phyloP scores from a whole-genome alignment of 345 rosid species.

The Rhizophora apiculata region DNA sequence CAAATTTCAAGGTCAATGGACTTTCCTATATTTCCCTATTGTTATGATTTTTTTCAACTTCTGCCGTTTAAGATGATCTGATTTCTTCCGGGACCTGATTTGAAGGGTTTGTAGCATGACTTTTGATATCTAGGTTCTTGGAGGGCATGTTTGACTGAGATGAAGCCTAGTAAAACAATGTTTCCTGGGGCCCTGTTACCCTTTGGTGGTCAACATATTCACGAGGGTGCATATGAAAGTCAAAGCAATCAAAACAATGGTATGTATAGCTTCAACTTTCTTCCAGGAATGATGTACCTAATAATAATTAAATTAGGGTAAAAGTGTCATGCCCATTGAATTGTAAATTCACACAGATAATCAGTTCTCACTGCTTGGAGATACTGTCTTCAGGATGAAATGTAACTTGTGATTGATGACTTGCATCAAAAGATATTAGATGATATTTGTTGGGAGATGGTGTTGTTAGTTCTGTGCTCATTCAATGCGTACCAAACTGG shows the following conservation, averaged over 20 bases:
- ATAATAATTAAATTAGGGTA: not conserved
- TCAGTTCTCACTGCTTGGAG: not conserved
- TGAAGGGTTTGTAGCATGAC: not conserved
- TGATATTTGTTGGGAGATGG: not conserved
- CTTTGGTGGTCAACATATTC: not conserved
- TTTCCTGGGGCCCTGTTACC: not conserved
- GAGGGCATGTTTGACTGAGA: not conserved
- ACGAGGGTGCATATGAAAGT: not conserved
- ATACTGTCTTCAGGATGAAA: not conserved
- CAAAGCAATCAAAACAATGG: slow-evolving; percentile 2
- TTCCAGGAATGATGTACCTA: not conserved
- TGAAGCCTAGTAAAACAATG: not conserved
- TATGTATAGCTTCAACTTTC: slow-evolving; percentile 8
- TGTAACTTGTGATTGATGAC: not conserved
- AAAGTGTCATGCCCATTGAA: not conserved
- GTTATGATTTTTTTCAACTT: not conserved
- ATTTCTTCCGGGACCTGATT: not conserved
- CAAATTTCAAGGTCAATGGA: slow-evolving; percentile 11
- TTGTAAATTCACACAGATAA: not conserved
- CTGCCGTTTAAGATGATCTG: not conserved
- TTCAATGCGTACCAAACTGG: not conserved
- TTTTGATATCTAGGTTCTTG: not conserved
- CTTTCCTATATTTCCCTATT: not conserved
- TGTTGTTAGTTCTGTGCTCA: not conserved
- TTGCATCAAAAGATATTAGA: not conserved